Evolutionary conservation across 371 early-diverging fungal species (phyloP), one percentile per base, ranked within the genome.

Genomic region (Gilbertella persicaria): DNA sequence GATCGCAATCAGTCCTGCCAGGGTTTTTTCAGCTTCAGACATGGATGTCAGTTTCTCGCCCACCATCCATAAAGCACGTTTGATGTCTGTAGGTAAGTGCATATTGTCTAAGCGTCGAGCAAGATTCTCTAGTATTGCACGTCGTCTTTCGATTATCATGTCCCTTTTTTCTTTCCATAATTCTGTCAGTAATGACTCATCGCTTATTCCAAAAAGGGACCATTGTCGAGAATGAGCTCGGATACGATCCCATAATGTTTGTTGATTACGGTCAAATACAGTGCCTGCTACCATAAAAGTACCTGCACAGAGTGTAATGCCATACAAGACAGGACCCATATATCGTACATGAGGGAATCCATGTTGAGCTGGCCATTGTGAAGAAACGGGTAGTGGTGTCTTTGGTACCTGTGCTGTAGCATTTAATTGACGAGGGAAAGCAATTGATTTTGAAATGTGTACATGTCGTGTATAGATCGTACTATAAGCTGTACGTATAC

Each of bases 1-100:
- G 45, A 89, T 43, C 10, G 75, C 90, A n/a, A 87, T 82, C 17
- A 92, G 57, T 2, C 64, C 56, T 47, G 79, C 79, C 25, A 86
- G 58, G 8, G 84, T 82, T 43, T 72, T 67, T 48, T 87, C 75
- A 24, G 79, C 72, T 9, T 72, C 74, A 12, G 72, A 60, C 25
- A 83, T 49, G 8, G 58, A 44, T 46, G 77, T 50, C 55, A 76
- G 62, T 25, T 66, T 73, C 50, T 75, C 68, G 2, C 69, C 66
- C 8, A 71, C 33, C 30, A 78, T 73, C 48, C 75, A 53, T 16
- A 56, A 59, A 1, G 73, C 69, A 36, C 79, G 75, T 38, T 73
- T 71, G 4, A 80, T 25, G 42, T 77, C 82, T 20, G 47, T 39
- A 5, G 84, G 81, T 9, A 84, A n/a, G 8, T 40, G 36, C 24